A percentile compares a stretch with the other conserved stretches of the same genome.
Conservation (phyloP, 805 yeast genomes). For the Hanseniaspora mollemarum region DNA sequence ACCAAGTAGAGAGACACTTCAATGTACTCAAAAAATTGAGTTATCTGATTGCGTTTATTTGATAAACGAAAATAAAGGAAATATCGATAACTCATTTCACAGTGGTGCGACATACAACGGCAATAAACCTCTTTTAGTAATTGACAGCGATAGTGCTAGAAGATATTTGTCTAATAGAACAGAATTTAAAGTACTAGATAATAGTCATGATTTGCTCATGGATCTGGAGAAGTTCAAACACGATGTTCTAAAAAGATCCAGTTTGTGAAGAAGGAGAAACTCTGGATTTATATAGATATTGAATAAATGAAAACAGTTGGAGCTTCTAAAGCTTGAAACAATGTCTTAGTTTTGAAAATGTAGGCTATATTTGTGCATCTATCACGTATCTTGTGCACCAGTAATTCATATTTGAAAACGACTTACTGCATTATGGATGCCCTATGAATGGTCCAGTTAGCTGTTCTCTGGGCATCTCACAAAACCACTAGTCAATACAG, state of each 20-base stretch:
- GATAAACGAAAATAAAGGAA: background rate
- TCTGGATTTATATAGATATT: too few species aligned
- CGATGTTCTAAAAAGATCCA: background rate
- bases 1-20: background rate
- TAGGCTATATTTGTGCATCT: too few species aligned
- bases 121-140: background rate
- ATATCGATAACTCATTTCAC: background rate
- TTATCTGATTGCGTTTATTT: slow-evolving; percentile 1
- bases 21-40: background rate
- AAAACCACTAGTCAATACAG: too few species aligned
- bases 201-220: background rate
- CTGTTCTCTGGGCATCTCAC: too few species aligned
- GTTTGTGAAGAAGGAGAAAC: background rate
- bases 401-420: too few species aligned
- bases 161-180: slow-evolving; percentile 3
- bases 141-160: background rate
- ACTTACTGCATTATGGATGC: too few species aligned
- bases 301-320: too few species aligned
- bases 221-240: slow-evolving; percentile 6
- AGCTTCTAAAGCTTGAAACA: too few species aligned
- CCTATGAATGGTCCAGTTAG: too few species aligned
- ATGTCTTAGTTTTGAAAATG: too few species aligned
- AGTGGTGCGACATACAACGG: background rate
- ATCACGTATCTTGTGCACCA: too few species aligned
- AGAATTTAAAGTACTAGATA: background rate